Conservation (phyloP, 1,284 basidiomycete species). For the Trichosporon faecale region DNA sequence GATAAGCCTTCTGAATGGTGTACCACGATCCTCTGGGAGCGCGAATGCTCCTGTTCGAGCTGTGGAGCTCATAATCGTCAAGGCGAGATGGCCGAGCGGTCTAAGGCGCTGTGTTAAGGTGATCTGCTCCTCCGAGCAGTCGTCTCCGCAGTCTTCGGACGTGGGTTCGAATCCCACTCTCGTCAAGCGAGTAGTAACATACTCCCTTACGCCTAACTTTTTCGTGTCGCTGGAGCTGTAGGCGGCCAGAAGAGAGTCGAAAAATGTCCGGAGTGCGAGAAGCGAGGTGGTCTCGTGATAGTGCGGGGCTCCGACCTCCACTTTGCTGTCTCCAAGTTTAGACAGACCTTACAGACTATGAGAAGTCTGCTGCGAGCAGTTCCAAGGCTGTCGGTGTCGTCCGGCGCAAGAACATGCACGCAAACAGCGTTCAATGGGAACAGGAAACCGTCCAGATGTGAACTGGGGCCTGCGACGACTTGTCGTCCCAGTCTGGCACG, state of each 20-base stretch:
- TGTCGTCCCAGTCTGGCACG: no score
- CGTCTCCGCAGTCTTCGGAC: slow-evolving; percentile 41
- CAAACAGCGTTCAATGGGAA: no score
- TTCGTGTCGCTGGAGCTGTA: not conserved
- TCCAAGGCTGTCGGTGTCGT: not conserved
- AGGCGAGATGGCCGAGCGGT: slow-evolving; percentile 23
- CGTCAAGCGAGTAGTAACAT: slow-evolving; percentile 18
- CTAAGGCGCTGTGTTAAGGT: slow-evolving; percentile 27
- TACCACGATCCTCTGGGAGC: not conserved
- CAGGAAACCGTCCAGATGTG: no score
- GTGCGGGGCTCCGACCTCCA: slow-evolving; percentile 2
- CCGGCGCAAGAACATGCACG: not conserved
- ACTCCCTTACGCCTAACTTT: slow-evolving; percentile 9
- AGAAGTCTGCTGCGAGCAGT: no score
- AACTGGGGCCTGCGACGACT: no score
- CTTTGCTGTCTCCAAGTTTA: not conserved
- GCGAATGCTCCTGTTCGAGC: not conserved
- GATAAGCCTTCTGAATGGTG: not conserved
- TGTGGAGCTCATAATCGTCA: not conserved
- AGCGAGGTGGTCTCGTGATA: not conserved
- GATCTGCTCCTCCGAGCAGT: not conserved
- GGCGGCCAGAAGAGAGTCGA: not conserved
- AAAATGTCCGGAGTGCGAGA: not conserved
- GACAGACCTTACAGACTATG: not conserved
- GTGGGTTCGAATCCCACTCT: slow-evolving; percentile 50